Base-by-base conservation (phyloP, 2,329 filamentous ascomycete species). In the Diplodia scrobiculata region DNA sequence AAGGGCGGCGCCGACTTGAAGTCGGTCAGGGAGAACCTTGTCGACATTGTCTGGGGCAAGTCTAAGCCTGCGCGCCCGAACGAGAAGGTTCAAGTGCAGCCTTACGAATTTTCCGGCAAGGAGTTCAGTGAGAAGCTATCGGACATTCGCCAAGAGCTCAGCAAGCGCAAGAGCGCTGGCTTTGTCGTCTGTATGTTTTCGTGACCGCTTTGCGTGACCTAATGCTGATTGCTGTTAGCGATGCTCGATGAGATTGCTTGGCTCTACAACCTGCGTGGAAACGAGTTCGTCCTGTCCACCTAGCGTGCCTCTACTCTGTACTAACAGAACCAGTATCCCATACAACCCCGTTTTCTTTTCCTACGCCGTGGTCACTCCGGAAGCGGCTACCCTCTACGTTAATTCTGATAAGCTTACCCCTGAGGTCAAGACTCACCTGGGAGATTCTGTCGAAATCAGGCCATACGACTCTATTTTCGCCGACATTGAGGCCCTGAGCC, bases 281-380 rank as follows among this genome's bases (percentile, higher is more conserved):
- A 85, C 76, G 95, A 98, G 84, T 86, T 79, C 69, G 83, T 48
- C 29, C 14, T 29, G 27, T 13, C 21, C 14, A 9, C 9, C 48
- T 52, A 5, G 11, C 7, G 6, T 19, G 10, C 51, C 54, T 19
- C 32, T 19, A 3, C 3, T 36, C n/a, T 9, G 10, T 25, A 34
- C 60, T 63, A 13, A 66, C 71, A 73, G 51, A 73, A 65, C 21
- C 71, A 86, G 84, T 75, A 98, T 99, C 70, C 91, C 92, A 0
- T 99, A 95, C 81, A 99, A 99, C 75, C 95, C 95, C 0, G 95
- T 99, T 59, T 98, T 99, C 82, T 98, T 98, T 79, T 95, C 94
- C 17, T 99, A 98, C 73, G 94, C 94, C 52, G 85, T 95, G 50
- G 82, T 99, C 69, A 98, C 95, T 1, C 87, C 88, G 1, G 88